These are phyloP conservation scores for Xylaria sp. DNA, from an alignment of 2,329 filamentous ascomycete genomes.

Conservation along the genomic window DNA sequence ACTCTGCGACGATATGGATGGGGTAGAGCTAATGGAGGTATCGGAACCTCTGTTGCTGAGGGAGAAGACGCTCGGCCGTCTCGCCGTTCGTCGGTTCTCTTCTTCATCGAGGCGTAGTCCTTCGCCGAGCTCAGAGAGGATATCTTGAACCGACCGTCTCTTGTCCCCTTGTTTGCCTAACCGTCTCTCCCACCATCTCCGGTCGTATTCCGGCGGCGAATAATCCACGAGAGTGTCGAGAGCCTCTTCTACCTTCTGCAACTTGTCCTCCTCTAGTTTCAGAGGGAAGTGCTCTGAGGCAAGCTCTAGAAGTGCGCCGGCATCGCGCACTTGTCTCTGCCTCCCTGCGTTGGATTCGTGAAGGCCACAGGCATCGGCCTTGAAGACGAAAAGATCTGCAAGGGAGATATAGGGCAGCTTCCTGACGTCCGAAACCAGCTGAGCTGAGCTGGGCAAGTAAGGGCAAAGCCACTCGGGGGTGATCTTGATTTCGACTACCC, in stretches of 20 bases:
- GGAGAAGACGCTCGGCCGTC: slow-evolving; percentile 37
- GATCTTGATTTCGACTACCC: slow-evolving; percentile 36
- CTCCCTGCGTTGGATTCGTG: slow-evolving; percentile 35
- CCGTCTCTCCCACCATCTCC: slow-evolving; percentile 36
- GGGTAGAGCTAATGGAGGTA: slow-evolving; percentile 27
- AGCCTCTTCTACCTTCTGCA: slow-evolving; percentile 35
- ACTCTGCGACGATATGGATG: slow-evolving; percentile 33
- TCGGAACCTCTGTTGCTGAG: slow-evolving; percentile 34
- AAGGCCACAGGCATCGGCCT: slow-evolving; percentile 37
- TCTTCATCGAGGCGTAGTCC: slow-evolving; percentile 36
- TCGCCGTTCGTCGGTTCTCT: slow-evolving; percentile 25
- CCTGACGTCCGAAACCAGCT: slow-evolving; percentile 23
- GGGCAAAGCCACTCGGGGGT: slow-evolving; percentile 40
- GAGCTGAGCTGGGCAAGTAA: slow-evolving; percentile 33
- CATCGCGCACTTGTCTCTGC: slow-evolving; percentile 31
- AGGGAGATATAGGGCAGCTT: slow-evolving; percentile 36
- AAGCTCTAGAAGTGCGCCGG: slow-evolving; percentile 33
- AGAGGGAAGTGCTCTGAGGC: slow-evolving; percentile 36
- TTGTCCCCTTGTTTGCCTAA: slow-evolving; percentile 34
- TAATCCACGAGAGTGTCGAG: slow-evolving; percentile 37
- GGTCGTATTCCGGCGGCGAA: slow-evolving; percentile 30
- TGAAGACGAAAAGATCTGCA: slow-evolving; percentile 38
- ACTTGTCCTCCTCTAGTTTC: slow-evolving; percentile 32
- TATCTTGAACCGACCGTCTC: slow-evolving; percentile 36
- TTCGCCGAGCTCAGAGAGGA: slow-evolving; percentile 38